These are phyloP conservation scores for Metarhizium sp. DNA, from an alignment of 2,329 filamentous ascomycete species.

Conservation along the genomic window DNA sequence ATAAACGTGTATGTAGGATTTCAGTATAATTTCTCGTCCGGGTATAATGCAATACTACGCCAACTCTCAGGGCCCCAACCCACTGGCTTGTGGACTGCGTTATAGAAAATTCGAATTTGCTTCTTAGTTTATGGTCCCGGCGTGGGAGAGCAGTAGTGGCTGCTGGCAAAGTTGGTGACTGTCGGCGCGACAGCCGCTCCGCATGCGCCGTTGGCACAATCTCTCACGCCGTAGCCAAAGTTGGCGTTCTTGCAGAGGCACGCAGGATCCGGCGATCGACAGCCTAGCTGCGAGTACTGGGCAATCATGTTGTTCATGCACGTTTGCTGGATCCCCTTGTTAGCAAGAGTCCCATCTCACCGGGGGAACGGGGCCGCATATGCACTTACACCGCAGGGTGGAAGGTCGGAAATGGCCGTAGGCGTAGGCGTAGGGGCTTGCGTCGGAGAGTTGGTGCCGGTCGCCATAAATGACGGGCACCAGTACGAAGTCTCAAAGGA, in stretches of 20 bases:
- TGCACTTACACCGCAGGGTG: not conserved
- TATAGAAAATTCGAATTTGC: too few species aligned
- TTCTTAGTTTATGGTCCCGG: too few species aligned
- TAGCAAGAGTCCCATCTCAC: too few species aligned
- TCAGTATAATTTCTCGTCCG: too few species aligned
- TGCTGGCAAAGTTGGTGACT: too few species aligned
- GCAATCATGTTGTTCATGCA: constrained; percentile 2
- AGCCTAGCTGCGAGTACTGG: constrained; percentile 6
- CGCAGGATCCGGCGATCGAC: constrained; percentile 2
- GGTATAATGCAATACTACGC: too few species aligned
- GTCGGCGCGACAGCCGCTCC: not conserved
- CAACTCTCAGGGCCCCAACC: too few species aligned
- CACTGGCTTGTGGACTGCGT: too few species aligned
- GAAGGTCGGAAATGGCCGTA: not conserved
- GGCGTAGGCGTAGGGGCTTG: not conserved
- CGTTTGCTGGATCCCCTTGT: not conserved
- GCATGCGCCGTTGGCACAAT: constrained; percentile 8
- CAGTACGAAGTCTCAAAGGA: too few species aligned
- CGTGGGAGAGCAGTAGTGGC: too few species aligned
- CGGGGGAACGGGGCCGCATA: too few species aligned
- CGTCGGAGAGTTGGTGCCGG: not conserved
- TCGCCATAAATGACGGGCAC: not conserved
- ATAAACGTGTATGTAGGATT: too few species aligned
- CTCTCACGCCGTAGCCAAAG: constrained; percentile 9
- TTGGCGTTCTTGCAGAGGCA: constrained; percentile 9